Base-by-base conservation (phyloP, 1,139 yeast genomes). In the Lodderomyces beijingensis region DNA sequence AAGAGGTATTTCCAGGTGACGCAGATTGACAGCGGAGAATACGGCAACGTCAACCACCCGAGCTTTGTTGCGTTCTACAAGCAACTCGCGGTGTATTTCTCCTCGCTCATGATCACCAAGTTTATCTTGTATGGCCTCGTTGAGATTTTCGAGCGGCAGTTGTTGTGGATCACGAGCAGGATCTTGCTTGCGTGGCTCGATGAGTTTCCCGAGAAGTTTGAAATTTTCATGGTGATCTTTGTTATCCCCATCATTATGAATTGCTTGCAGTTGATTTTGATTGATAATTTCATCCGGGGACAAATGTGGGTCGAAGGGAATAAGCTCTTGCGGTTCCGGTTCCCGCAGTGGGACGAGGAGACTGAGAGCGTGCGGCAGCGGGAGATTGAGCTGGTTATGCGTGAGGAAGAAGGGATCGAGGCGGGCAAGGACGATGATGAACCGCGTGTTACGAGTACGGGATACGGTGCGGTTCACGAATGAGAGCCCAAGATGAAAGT, bases 161-260 rank as follows among this genome's bases (percentile, higher is more conserved):
- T 69, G 16, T 46, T 68, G 28, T 69, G 75, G 75, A 50, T 66
- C 27, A 65, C 72, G n/a, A 55, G 65, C 35, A 65, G 66, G 40
- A 52, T 68, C 12, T 43, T 68, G 12, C 62, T 89, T 12, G 75
- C 85, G 8, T 85, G 96, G 94, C 72, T 91, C 3, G 79, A 81
- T 47, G 77, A 75, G 37, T 81, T 79, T 55, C 93, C 95, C 1
- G 69, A 66, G 20, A 78, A 83, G 43, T 58, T 87, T 30, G 95
- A 89, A 53, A 85, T 89, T 6, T 79, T 84, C 31, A 74, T 91
- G 44, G 95, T 91, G 28, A 83, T 89, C 79, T 76, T 89, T 52
- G 72, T 87, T 2, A 80, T 82, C 40, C 93, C 93, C 1, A 65
- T 83, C 2, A 56, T 79, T 13, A 77, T 91, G 82, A 89, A 91